Base-by-base conservation (phyloP, 805 yeast genomes). In the Kuraishia cidri region DNA sequence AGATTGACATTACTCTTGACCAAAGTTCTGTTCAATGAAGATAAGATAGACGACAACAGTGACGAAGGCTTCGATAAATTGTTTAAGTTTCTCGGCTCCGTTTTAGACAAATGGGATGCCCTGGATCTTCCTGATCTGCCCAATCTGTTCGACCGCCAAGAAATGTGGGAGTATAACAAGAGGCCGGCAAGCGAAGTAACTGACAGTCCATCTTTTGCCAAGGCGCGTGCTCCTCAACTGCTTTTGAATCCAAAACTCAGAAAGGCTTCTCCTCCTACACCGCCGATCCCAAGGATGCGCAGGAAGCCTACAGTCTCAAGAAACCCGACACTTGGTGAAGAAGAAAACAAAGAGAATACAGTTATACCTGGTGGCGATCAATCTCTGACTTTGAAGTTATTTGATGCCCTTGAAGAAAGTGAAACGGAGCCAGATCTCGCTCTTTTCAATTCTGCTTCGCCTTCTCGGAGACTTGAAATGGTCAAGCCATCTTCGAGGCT, bases 61-160 rank as follows among this genome's bases (percentile, higher is more conserved):
- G 23, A 20, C 9, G 23, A 20, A 20, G 23, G 23, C 9, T 20
- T 20, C 10, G 23, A 20, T 20, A 20, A 20, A 7, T 20, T 20
- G 23, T 20, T 20, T 10, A 20, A 20, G 10, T 20, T 20, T 10
- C 7, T 20, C 23, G 10, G 42, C 16, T 36, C 53, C 3, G 17
- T 20, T 20, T 20, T 20, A 7, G 23, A 20, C 9, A 20, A 20
- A 7, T 20, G 23, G 23, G 23, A 20, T 10, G 9, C 7, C 9
- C 23, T 20, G 11, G 33, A 19, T 9, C 34, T 26, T 15, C 23
- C 23, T 20, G 23, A 20, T 20, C 9, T 20, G 23, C n/a, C n/a
- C n/a, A n/a, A n/a, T n/a, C 7, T 20, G 7, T 7, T 7, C 9
- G 7, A 7, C 23, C 23, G 23, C 23, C 23, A 20, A 10, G n/a